phyloP scores from a whole-genome alignment of 768 basidiomycete genomes.

The Mycena capillaripes region DNA sequence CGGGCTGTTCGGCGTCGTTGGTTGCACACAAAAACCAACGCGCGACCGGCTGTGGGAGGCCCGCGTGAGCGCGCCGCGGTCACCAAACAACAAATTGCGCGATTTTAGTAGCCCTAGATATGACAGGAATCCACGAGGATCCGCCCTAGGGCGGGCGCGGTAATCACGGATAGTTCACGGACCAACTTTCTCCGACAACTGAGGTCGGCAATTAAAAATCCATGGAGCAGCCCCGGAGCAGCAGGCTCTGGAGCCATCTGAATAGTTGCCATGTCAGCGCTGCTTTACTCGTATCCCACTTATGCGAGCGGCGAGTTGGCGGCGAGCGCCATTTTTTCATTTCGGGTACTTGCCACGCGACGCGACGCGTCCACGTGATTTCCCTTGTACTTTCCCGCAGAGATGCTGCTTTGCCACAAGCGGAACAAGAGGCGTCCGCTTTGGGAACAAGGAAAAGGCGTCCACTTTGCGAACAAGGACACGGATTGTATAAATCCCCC shows the following conservation, averaged over 20 bases:
- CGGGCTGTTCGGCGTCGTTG: not conserved
- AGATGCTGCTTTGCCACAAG: conserved; percentile 25
- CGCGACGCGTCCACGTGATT: conserved; percentile 20
- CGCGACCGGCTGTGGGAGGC: not conserved
- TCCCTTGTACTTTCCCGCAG: conserved; percentile 13
- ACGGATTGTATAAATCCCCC: conserved; percentile 11
- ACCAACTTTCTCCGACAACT: not conserved
- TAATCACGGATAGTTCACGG: too few species aligned
- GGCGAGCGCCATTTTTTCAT: too few species aligned
- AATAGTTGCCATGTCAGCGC: not conserved
- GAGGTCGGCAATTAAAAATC: not conserved
- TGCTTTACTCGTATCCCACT: too few species aligned
- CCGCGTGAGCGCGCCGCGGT: not conserved
- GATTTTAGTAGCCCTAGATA: not conserved
- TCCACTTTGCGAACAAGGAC: conserved; percentile 34
- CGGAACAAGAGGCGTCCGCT: conserved; percentile 21
- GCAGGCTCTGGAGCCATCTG: too few species aligned
- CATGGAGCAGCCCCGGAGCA: too few species aligned
- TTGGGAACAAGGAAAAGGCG: conserved; percentile 27
- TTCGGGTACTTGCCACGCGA: too few species aligned
- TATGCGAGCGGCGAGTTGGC: not conserved
- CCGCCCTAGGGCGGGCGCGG: too few species aligned
- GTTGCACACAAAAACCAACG: not conserved
- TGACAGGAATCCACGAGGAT: too few species aligned
- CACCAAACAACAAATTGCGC: not conserved